Base-by-base conservation (phyloP, 1,139 yeast species). In the Nakaseomyces nivariensis region DNA sequence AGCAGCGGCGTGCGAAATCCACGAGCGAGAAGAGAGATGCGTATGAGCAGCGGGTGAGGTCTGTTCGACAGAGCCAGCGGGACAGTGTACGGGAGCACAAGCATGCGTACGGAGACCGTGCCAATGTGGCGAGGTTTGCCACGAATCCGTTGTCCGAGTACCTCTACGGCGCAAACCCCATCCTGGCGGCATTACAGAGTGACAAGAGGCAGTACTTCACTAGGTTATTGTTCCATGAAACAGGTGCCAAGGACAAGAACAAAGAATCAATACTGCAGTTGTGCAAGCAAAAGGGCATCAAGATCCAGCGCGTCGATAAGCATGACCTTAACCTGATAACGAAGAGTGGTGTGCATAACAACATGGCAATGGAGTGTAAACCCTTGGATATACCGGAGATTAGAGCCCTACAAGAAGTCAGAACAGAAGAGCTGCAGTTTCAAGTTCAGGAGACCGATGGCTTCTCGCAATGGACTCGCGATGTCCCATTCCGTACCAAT, bases 341-440 rank as follows among this genome's bases (percentile, higher is more conserved):
- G 32, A 73, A 77, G 40, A 78, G 81, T 59, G 92, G 82, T 2
- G 88, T 86, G 10, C 96, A 89, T 67, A 89, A 89, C 64, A 94
- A 95, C 7, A 74, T 82, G 31, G 92, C 85, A 0, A 63, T 87
- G 47, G 88, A 84, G 59, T 76, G 90, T 0, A 76, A 78, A 55
- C 82, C 85, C 3, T 58, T 85, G 31, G 70, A 71, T 13, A 66
- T 78, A 1, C 71, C 74, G 3, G 71, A 71, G 29, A 66, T 81
- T 8, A 60, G 64, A 17, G 60, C 61, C 37, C 67, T 79, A 52
- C 44, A 41, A 29, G 25, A n/a, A 2, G 44, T 41, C 10, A 37
- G 29, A 9, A 27, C 24, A 10, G 38, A 37, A 0, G 26, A 5
- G 13, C 4, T 32, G 7, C 29, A 37, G 6, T 27, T 31, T 25